A percentile compares a stretch with the other conserved stretches of the same genome.
These are phyloP conservation scores for Flaveria ramosissima DNA, from an alignment of 129 eudicot genomes.

Conservation along the genomic window DNA sequence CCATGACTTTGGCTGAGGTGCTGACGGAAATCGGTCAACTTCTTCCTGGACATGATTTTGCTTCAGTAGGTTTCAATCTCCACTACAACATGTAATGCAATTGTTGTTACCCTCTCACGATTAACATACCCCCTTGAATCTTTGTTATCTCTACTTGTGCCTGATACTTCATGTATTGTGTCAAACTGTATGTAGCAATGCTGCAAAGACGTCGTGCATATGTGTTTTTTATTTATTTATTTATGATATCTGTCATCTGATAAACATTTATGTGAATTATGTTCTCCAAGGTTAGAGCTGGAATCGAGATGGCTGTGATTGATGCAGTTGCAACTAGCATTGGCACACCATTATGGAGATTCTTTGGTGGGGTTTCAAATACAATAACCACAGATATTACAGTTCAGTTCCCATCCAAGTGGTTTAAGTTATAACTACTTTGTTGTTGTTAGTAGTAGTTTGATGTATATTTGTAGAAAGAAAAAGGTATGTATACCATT, in stretches of 20 bases:
- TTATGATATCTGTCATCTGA: background rate
- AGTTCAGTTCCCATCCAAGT: constrained; percentile 47
- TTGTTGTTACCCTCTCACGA: no score
- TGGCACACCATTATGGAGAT: constrained; percentile 86
- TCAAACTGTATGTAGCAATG: no score
- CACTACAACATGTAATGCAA: no score
- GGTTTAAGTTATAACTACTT: constrained; percentile 11
- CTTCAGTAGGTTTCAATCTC: constrained; percentile 63
- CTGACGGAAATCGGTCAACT: constrained; percentile 52
- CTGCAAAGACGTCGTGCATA: no score
- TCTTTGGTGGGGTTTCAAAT: constrained; percentile 85
- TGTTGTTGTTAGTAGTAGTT: background rate
- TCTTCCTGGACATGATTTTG: constrained; percentile 80
- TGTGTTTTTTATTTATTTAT: background rate
- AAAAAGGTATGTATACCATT: background rate
- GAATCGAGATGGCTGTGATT: constrained; percentile 93
- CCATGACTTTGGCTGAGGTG: constrained; percentile 51
- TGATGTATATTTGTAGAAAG: background rate
- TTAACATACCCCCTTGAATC: no score
- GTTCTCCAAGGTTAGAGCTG: constrained; percentile 83
- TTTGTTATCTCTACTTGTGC: no score
- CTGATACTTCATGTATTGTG: no score
- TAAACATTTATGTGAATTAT: background rate
- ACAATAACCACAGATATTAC: constrained; percentile 88
- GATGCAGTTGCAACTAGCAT: constrained; percentile 94